Evolutionary conservation across 495 filamentous ascomycete species (phyloP).

Genomic region (Corynascus novoguineensis): DNA sequence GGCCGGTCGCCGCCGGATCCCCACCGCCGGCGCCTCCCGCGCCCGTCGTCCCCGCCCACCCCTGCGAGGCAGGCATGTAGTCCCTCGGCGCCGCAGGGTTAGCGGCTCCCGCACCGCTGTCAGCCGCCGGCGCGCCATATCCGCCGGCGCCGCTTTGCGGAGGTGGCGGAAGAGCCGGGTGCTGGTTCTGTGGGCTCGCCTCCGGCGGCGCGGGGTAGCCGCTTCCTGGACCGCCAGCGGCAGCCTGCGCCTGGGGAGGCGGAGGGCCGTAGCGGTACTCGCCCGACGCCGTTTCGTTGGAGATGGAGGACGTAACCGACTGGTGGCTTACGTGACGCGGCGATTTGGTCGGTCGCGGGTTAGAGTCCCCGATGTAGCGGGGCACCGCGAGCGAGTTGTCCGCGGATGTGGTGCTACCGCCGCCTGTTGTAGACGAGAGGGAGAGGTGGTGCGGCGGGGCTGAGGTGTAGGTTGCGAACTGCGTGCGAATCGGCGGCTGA

Average conservation of each 20-base stretch:
- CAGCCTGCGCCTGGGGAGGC: slow-evolving; percentile 7
- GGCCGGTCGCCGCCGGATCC: not conserved
- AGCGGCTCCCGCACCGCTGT: not conserved
- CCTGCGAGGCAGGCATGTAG: slow-evolving; percentile 42
- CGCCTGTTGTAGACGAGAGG: slow-evolving; percentile 30
- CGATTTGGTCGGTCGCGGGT: slow-evolving; percentile 50
- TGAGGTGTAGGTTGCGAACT: slow-evolving; percentile 44
- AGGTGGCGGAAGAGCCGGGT: not conserved
- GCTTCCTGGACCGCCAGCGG: not conserved
- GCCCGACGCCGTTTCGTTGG: slow-evolving; percentile 39
- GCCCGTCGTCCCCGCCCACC: slow-evolving; percentile 42
- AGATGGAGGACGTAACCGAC: slow-evolving; percentile 39
- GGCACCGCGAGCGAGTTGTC: slow-evolving; percentile 40
- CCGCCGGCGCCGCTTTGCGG: not conserved
- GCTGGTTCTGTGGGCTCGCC: not conserved
- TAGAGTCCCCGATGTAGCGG: slow-evolving; percentile 45
- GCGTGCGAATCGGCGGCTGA: slow-evolving; percentile 39
- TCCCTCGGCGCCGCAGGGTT: slow-evolving; percentile 33
- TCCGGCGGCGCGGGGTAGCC: not conserved
- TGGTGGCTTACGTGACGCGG: slow-evolving; percentile 48
- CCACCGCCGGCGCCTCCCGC: slow-evolving; percentile 16
- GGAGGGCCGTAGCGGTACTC: slow-evolving; percentile 48
- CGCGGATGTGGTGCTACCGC: slow-evolving; percentile 4
- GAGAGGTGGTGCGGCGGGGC: slow-evolving; percentile 37
- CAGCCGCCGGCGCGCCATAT: not conserved